Evolutionary conservation across 2,329 filamentous ascomycete species (phyloP).

Genomic region (Ophiostoma quercus): DNA sequence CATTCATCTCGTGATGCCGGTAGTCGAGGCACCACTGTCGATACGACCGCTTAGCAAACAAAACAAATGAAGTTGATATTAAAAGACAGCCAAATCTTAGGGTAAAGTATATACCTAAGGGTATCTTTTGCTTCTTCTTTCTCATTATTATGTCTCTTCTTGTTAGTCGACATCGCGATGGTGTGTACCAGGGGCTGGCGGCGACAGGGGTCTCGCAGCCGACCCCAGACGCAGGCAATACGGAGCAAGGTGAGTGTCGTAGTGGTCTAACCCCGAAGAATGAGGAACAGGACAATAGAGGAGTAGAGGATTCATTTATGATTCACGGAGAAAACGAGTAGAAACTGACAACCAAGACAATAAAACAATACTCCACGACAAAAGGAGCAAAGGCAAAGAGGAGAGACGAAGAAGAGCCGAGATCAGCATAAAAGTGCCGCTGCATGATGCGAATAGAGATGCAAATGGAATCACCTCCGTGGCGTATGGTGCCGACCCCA

Average conservation of each 20-base stretch:
- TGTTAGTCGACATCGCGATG: neutral
- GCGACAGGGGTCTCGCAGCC: neutral
- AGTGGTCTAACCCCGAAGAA: neutral
- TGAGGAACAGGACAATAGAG: too few relatives aligned
- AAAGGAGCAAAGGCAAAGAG: neutral
- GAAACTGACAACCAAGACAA: neutral
- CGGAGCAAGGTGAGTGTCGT: neutral
- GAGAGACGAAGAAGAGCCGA: neutral
- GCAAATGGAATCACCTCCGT: neutral
- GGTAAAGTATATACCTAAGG: too few relatives aligned
- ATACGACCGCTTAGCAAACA: too few relatives aligned
- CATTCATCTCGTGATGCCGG: too few relatives aligned
- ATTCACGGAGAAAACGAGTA: neutral
- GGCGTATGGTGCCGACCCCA: neutral
- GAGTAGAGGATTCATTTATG: too few relatives aligned
- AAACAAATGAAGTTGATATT: too few relatives aligned
- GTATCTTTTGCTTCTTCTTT: neutral
- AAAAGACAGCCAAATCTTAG: too few relatives aligned
- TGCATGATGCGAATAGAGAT: neutral
- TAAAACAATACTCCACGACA: too few relatives aligned
- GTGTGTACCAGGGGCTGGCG: neutral
- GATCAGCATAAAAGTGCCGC: neutral
- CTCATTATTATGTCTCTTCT: neutral
- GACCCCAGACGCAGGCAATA: neutral
- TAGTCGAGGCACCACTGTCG: too few relatives aligned